phyloP scores from a whole-genome alignment of 169 alveolate genomes.

The Theileria luwenshuni region DNA sequence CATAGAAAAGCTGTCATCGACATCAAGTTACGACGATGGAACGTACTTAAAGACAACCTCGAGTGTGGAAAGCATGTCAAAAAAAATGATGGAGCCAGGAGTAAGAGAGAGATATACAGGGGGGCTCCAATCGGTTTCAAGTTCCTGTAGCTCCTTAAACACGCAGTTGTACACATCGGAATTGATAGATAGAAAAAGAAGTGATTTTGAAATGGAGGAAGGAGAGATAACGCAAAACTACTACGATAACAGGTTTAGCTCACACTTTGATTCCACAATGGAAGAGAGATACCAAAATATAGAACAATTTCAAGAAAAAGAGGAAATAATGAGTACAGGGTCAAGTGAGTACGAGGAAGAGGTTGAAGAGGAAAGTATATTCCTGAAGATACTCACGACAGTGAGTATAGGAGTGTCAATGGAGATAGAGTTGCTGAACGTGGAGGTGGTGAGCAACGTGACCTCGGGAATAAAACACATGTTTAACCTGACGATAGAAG shows the following conservation, averaged over 20 bases:
- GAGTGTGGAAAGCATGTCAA: background rate
- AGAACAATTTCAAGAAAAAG: background rate
- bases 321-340: background rate
- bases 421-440: conserved; percentile 39
- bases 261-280: background rate
- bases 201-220: background rate
- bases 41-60: background rate
- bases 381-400: conserved; percentile 25
- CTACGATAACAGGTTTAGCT: too few species aligned
- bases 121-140: background rate
- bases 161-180: too few species aligned
- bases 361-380: conserved; percentile 7
- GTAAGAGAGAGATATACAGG: background rate
- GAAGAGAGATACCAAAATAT: background rate
- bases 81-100: background rate
- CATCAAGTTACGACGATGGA: background rate
- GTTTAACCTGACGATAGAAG: conserved; percentile 52
- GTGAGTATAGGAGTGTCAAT: conserved; percentile 39
- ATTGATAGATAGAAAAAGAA: background rate
- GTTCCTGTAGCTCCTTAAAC: background rate
- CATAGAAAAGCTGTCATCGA: background rate
- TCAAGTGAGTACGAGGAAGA: conserved; percentile 1
- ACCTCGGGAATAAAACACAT: conserved; percentile 26
- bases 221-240: background rate
- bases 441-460: conserved; percentile 43